These are phyloP conservation scores for Polyplosphaeria fusca DNA, from an alignment of 495 filamentous ascomycete genomes.

Conservation along the genomic window DNA sequence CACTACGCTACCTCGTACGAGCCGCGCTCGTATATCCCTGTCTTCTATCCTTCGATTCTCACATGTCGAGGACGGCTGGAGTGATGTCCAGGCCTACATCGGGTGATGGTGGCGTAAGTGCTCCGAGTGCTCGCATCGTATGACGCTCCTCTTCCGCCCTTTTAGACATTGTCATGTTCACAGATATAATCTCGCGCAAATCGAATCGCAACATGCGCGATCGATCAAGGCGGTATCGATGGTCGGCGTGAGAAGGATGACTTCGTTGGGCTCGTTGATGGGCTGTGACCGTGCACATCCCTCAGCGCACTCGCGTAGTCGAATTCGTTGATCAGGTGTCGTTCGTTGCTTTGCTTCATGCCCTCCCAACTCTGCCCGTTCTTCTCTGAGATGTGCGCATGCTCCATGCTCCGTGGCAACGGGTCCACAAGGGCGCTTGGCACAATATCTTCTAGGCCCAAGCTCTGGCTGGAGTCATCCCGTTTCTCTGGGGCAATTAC, in stretches of 20 bases:
- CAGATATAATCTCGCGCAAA: too few species aligned
- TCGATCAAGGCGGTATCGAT: not conserved
- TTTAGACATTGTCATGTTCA: too few species aligned
- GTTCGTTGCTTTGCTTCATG: not conserved
- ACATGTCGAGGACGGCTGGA: too few species aligned
- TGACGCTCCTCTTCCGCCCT: too few species aligned
- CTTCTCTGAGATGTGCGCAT: not conserved
- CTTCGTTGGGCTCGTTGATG: slow-evolving; percentile 7
- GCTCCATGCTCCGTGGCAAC: slow-evolving; percentile 1
- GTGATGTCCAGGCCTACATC: too few species aligned
- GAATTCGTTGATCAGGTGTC: slow-evolving; percentile 11
- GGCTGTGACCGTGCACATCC: slow-evolving; percentile 16
- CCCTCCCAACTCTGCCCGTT: not conserved
- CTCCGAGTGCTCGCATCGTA: too few species aligned
- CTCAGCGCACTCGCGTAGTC: slow-evolving; percentile 25
- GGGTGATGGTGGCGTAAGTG: too few species aligned
- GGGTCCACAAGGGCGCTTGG: slow-evolving; percentile 14
- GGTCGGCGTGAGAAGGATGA: not conserved
- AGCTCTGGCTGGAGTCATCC: not conserved
- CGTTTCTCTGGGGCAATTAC: slow-evolving; percentile 3
- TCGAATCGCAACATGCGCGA: too few species aligned
- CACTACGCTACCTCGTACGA: too few species aligned
- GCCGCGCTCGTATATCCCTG: too few species aligned
- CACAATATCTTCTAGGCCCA: slow-evolving; percentile 23
- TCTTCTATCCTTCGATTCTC: too few species aligned